Base-by-base conservation (phyloP, 306 rosid genomes). In the Luffa aegyptiaca region DNA sequence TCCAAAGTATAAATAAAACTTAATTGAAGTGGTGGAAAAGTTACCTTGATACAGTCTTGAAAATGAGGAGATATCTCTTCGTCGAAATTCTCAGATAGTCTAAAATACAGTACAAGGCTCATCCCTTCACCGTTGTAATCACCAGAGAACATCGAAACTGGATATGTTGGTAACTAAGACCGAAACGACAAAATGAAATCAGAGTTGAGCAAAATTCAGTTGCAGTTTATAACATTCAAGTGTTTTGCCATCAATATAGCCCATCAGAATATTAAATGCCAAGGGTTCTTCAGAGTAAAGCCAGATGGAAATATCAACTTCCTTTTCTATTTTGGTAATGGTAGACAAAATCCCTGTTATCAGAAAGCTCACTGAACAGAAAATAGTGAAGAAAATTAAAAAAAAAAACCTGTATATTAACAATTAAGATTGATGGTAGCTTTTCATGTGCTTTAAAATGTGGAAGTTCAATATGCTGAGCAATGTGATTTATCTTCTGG, bases 391-490 rank as follows among this genome's bases (percentile, higher is more conserved):
- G 16, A 62, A 72, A 12, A 58, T 71, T 42, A 71, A 12, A 72
- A 73, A 4, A 61, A 26, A 61, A 17, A 21, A 45, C 98, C 97
- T 94, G 98, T 72, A 94, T 91, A 71, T 94, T 94, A 65, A 94
- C 95, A 86, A 94, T 87, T 53, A 92, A 91, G 26, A 94, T 85
- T 36, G 98, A 82, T 62, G 98, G 98, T 8, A 86, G 73, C 75
- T 68, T 90, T 69, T 75, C 90, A 49, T 92, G 81, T 74, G 84
- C 80, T 84, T 79, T 80, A 49, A 87, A 74, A 73, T 58, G 80
- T 59, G 98, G 98, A 88, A 94, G 95, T 81, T 94, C 97, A 84
- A 94, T 68, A 86, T 89, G 82, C 88, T 85, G 92, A 81, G 98
- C 93, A 85, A 94, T 94, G 89, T 94, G 95, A 78, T 79, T 84